Conservation (phyloP, 1,284 basidiomycete genomes). For the Cerioporus squamosus region DNA sequence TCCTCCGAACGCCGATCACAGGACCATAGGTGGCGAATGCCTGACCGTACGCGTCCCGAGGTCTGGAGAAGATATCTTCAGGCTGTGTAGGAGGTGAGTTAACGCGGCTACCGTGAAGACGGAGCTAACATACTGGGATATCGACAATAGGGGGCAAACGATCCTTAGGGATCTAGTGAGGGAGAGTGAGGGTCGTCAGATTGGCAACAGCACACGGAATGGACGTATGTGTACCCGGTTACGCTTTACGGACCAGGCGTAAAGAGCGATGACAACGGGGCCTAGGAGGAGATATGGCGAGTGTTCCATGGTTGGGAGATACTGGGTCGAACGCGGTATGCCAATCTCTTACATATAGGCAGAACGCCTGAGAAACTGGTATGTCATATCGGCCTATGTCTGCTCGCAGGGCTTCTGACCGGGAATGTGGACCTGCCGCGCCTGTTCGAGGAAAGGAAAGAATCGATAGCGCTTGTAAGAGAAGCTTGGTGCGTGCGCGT, state of each 20-base stretch:
- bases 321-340: neutral
- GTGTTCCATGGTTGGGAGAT: slow-evolving; percentile 20
- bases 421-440: neutral
- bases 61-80: slow-evolving; percentile 35
- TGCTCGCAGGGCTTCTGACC: neutral
- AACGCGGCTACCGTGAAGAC: neutral
- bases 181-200: neutral
- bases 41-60: slow-evolving; percentile 36
- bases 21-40: slow-evolving; percentile 36
- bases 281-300: slow-evolving; percentile 17
- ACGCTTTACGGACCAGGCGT: slow-evolving; percentile 13
- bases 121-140: slow-evolving; percentile 15
- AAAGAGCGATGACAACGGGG: slow-evolving; percentile 14
- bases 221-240: slow-evolving; percentile 1
- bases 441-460: neutral
- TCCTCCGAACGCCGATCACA: slow-evolving; percentile 39
- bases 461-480: neutral
- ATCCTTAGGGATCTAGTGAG: slow-evolving; percentile 17
- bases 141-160: slow-evolving; percentile 25
- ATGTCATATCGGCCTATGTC: neutral
- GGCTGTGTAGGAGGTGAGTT: slow-evolving; percentile 15
- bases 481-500: neutral
- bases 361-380: neutral
- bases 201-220: neutral
- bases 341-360: slow-evolving; percentile 3